Conservation (phyloP, 345 rosid genomes). For the Bretschneidera sinensis region DNA sequence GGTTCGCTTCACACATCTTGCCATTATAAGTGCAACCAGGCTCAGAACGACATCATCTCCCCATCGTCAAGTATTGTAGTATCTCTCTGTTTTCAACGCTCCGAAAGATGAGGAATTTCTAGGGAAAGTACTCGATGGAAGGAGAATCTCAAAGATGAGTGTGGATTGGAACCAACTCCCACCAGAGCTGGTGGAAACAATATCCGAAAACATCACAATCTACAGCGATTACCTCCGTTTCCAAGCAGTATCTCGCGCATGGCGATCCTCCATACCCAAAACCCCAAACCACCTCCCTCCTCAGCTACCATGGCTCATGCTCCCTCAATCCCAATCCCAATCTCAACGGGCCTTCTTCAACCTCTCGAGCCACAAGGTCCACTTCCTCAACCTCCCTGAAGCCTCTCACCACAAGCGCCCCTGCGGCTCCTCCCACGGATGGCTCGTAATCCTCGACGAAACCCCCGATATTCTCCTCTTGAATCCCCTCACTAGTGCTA, state of each 20-base stretch:
- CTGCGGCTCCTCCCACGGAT: conserved; percentile 61
- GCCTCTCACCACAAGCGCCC: conserved; percentile 30
- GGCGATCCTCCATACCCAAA: conserved; percentile 33
- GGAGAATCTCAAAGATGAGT: conserved; percentile 22
- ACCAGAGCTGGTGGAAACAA: conserved; percentile 33
- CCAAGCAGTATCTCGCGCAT: conserved; percentile 35
- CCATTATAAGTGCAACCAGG: too few relatives aligned
- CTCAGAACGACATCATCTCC: too few relatives aligned
- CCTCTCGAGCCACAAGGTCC: conserved; percentile 32
- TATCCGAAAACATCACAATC: conserved; percentile 27
- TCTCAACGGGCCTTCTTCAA: conserved; percentile 37
- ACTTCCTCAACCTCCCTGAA: conserved; percentile 35
- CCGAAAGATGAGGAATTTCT: too few relatives aligned
- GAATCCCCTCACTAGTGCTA: conserved; percentile 43
- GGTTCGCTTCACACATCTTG: too few relatives aligned
- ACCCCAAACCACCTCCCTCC: conserved; percentile 45
- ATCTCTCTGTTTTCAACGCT: too few relatives aligned
- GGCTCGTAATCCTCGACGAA: conserved; percentile 48
- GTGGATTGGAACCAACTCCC: conserved; percentile 51
- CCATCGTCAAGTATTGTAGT: too few relatives aligned
- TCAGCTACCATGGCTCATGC: conserved; percentile 60
- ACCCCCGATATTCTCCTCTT: conserved; percentile 35
- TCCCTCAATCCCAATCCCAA: conserved; percentile 26
- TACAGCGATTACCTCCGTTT: conserved; percentile 46
- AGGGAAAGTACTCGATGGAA: too few relatives aligned